phyloP scores from a whole-genome alignment of 805 yeast genomes.

The Pichia heedii region DNA sequence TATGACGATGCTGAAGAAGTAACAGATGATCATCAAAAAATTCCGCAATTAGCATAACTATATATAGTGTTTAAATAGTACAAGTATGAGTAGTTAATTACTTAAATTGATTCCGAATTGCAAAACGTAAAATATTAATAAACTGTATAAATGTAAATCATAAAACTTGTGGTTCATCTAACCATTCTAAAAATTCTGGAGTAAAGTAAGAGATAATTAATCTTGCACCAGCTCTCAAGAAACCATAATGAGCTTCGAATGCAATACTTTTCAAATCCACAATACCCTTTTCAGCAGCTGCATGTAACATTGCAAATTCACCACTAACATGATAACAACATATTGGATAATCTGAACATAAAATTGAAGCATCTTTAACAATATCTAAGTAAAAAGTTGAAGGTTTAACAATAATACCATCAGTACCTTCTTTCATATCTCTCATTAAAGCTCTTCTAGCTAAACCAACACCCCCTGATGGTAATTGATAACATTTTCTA shows the following conservation, averaged over 20 bases:
- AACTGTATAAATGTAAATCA: conserved; percentile 11
- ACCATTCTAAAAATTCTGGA: conserved; percentile 94
- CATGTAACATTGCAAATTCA: conserved; percentile 95
- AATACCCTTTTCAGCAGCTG: conserved; percentile 94
- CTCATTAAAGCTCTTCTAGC: conserved; percentile 86
- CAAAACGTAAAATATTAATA: too few species aligned
- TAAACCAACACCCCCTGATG: conserved; percentile 85
- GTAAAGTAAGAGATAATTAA: conserved; percentile 86
- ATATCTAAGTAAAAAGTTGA: conserved; percentile 91
- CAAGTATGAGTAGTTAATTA: too few species aligned
- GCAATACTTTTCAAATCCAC: conserved; percentile 74
- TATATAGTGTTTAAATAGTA: not conserved
- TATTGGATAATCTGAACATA: conserved; percentile 78
- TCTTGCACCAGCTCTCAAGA: conserved; percentile 92
- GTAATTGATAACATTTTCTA: conserved; percentile 86
- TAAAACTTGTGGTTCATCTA: conserved; percentile 32
- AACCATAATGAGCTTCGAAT: conserved; percentile 84
- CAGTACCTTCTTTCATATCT: conserved; percentile 89
- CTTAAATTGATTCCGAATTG: too few species aligned
- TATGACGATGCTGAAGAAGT: conserved; percentile 10
- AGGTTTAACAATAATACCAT: conserved; percentile 92
- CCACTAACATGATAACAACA: conserved; percentile 97
- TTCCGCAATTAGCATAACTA: conserved; percentile 4
- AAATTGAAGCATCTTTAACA: conserved; percentile 75
- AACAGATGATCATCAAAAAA: conserved; percentile 10